Evolutionary conservation across 2,329 filamentous ascomycete genomes (phyloP), one percentile per base, ranked within the genome.

Genomic region (Monilinia laxa): DNA sequence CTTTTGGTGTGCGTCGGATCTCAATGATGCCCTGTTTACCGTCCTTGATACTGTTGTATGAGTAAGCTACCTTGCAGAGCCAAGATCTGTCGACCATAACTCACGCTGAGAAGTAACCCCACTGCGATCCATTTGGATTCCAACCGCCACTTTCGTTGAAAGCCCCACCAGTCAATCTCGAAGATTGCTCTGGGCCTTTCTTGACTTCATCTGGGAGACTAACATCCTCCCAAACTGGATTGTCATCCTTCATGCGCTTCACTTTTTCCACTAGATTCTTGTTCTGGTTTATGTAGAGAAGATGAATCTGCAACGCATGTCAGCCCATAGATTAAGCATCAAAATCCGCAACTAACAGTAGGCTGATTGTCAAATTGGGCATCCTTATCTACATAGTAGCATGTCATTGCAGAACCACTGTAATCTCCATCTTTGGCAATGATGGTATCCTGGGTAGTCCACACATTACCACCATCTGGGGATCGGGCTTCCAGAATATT

Each of bases 111-210:
- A 40, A 65, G 42, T 65, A 65, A 20, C 4, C 42, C 62, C 62
- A 65, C 16, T 65, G 62, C 16, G 62, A 65, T 2, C 62, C 62
- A 51, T 57, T 65, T 11, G 62, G 53, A 25, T 65, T 65, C 62
- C 62, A 65, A 18, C 42, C 42, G 16, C 9, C 31, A 12, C 28
- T 3, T 20, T 25, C 4, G 18, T 65, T 65, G 28, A 49, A 65
- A 49, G 62, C 53, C 1, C n/a, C 40, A 40, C 62, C 45, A 2
- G 52, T 20, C 53, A 65, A n/a, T 38, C n/a, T 65, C 20, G 62
- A 65, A 59, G 59, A 49, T n/a, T 35, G 28, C 28, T 49, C 62
- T 58, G 62, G 62, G 31, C 28, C 62, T 52, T 65, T 65, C 9
- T 28, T 65, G 31, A 65, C 42, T 1, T 38, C 42, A 18, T 59